Percentiles rank a stretch among this genome's conserved stretches.
Evolutionary conservation across 805 yeast species (phyloP).

Genomic region (Saccharomyces mikatae): DNA sequence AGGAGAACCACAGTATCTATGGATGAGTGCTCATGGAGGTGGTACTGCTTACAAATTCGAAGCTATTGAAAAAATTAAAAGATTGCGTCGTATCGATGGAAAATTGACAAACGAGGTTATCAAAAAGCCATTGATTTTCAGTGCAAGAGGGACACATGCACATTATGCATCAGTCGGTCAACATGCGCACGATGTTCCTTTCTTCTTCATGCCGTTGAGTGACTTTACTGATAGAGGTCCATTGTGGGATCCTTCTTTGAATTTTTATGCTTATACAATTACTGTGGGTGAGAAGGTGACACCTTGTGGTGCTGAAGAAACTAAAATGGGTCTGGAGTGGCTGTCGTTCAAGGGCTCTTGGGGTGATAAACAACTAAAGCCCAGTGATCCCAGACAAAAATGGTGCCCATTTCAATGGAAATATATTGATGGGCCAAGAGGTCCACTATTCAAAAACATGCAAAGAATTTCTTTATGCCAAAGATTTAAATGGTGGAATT

Average conservation of each 20-base stretch:
- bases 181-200: conserved; percentile 89
- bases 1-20: conserved; percentile 72
- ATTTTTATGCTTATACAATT: conserved; percentile 66
- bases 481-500: conserved; percentile 86
- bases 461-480: conserved; percentile 69
- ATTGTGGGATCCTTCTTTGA: conserved; percentile 85
- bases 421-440: conserved; percentile 87
- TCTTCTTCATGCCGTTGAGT: conserved; percentile 64
- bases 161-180: conserved; percentile 94
- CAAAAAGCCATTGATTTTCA: conserved; percentile 66
- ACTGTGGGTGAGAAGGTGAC: conserved; percentile 51
- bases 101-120: conserved; percentile 56
- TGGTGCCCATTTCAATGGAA: conserved; percentile 87
- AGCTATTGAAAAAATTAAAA: conserved; percentile 52
- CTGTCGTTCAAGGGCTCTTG: conserved; percentile 72
- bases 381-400: conserved; percentile 68
- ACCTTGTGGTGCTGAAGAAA: conserved; percentile 29
- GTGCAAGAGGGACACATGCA: conserved; percentile 96
- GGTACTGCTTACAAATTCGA: conserved; percentile 80
- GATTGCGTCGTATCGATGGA: conserved; percentile 78
- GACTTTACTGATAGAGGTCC: conserved; percentile 96
- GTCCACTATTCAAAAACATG: conserved; percentile 77
- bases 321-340: conserved; percentile 54
- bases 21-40: conserved; percentile 99
- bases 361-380: conserved; percentile 74